These are phyloP conservation scores for Chlorella ohadii DNA, from an alignment of 139 green algal species.

Conservation along the genomic window DNA sequence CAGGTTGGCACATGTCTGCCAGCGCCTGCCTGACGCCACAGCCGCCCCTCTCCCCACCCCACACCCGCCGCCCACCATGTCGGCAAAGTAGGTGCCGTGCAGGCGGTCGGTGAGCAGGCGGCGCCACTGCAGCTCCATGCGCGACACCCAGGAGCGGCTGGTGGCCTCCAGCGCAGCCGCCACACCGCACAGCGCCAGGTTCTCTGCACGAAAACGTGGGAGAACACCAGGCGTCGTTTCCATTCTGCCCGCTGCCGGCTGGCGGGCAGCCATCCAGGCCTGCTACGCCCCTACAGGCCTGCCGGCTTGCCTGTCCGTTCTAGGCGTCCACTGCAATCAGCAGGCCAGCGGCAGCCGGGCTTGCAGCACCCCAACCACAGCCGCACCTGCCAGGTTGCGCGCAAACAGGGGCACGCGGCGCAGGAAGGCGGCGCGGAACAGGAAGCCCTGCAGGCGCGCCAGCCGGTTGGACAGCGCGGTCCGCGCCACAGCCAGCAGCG, in stretches of 20 bases:
- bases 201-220: slow-evolving; percentile 67
- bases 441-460: slow-evolving; percentile 71
- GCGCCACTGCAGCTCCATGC: slow-evolving; percentile 69
- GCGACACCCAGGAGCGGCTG: slow-evolving; percentile 38
- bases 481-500: slow-evolving; percentile 35
- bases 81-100: slow-evolving; percentile 68
- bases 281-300: too few relatives aligned
- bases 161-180: slow-evolving; percentile 61
- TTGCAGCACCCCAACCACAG: too few relatives aligned
- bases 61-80: slow-evolving; percentile 55
- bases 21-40: neutral
- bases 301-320: too few relatives aligned
- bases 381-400: slow-evolving; percentile 52
- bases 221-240: too few relatives aligned
- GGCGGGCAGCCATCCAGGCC: too few relatives aligned
- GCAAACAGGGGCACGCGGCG: slow-evolving; percentile 66
- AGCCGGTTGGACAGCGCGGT: slow-evolving; percentile 76
- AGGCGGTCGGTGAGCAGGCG: slow-evolving; percentile 60
- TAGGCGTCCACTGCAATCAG: too few relatives aligned
- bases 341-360: too few relatives aligned
- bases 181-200: slow-evolving; percentile 69
- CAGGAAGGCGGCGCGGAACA: slow-evolving; percentile 80
- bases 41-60: neutral
- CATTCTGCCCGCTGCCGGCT: too few relatives aligned
- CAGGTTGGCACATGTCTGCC: neutral